Evolutionary conservation across 1,284 basidiomycete genomes (phyloP).

Genomic region (Meripilus lineatus): DNA sequence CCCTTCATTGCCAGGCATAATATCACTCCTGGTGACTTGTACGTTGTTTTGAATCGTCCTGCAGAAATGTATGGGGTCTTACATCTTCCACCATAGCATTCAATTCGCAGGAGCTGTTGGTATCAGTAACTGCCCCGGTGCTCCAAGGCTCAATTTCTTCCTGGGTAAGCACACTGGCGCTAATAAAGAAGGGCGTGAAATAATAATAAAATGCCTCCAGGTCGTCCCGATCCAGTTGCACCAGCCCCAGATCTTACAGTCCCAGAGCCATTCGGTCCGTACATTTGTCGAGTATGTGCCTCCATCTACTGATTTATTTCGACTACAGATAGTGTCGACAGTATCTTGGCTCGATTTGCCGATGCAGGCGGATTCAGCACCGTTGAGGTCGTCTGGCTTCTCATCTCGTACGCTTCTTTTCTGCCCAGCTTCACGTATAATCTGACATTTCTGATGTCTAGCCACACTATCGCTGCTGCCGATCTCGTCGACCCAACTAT

Average conservation of each 20-base stretch:
- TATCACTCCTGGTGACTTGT: constrained; percentile 23
- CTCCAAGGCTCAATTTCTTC: constrained; percentile 17
- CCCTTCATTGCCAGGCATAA: constrained; percentile 19
- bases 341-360: constrained; percentile 3
- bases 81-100: constrained; percentile 15
- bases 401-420: background rate
- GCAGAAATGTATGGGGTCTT: too few relatives aligned
- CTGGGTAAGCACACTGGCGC: constrained; percentile 12
- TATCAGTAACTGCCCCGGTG: constrained; percentile 17
- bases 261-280: too few relatives aligned
- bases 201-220: too few relatives aligned
- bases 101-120: constrained; percentile 21
- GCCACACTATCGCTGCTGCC: constrained; percentile 20
- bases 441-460: background rate
- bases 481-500: constrained; percentile 23
- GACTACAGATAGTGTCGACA: constrained; percentile 1
- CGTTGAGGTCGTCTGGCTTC: constrained; percentile 3
- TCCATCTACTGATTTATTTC: background rate
- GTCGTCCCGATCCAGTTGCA: too few relatives aligned
- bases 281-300: too few relatives aligned
- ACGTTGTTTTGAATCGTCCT: background rate
- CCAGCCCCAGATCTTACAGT: too few relatives aligned
- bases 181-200: too few relatives aligned
- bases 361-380: constrained; percentile 1
- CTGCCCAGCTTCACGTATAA: constrained; percentile 5